Base-by-base conservation (phyloP, 2,329 filamentous ascomycete species). In the Pyrenochaeta sp. region DNA sequence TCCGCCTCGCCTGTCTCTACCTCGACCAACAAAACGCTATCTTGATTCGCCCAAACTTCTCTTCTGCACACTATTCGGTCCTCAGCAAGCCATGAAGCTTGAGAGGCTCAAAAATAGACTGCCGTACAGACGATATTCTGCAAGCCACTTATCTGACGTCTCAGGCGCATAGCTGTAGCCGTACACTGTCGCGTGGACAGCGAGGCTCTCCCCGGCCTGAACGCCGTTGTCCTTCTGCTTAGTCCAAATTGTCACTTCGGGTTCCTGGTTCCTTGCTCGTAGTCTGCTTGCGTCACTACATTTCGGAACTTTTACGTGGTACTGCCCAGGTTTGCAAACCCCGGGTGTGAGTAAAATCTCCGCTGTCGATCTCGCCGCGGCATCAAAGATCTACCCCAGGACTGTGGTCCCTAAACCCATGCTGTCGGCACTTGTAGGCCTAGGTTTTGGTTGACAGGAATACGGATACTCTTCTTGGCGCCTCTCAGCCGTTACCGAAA, bases 401-500 rank as follows among this genome's bases (percentile, higher is more conserved):
- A 18, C 21, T 18, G 9, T 5, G 23, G 23, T 23, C 10, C 33
- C 33, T 36, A 4, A 37, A 11, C 7, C 21, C 20, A 35, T 44
- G 39, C 33, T 45, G 3, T 36, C 31, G 40, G 36, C 47, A 56
- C 14, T 18, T 33, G 23, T 31, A 17, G 36, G 29, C 31, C 45
- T 43, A 15, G 47, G 45, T 47, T 30, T 15, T 45, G 27, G 29
- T 45, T 30, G 15, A 49, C 39, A 20, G 37, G 41, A 45, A 32
- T 43, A 44, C 37, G 32, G 45, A 32, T 30, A 49, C 21, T 33
- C n/a, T 42, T 2, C 41, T 55, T 45, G 45, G 48, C 49, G 36
- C 32, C 33, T 37, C 43, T 55, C 56, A 50, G 52, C 60, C 55
- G 50, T 49, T 57, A 43, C 46, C 43, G 41, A 42, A 53, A 40